Base-by-base conservation (phyloP, 108 stramenopile species). In the Skeletonema potamos region DNA sequence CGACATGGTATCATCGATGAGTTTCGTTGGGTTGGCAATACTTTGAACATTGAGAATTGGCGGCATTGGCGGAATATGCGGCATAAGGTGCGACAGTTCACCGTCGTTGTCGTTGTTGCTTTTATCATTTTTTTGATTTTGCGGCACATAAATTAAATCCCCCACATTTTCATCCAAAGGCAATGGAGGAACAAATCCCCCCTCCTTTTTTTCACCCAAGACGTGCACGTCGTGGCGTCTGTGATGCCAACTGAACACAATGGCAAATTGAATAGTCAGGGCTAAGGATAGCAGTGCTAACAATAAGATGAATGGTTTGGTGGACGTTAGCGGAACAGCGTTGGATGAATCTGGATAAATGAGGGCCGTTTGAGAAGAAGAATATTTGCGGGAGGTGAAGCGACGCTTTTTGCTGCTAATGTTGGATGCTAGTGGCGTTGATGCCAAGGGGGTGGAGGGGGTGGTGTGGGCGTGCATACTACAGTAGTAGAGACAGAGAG, bases 241-340 rank as follows among this genome's bases (percentile, higher is more conserved):
- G 54, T 79, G 78, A 48, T 79, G 78, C 78, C 78, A 79, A 6
- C 46, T 66, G 57, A 79, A 68, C 12, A 79, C 78, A 20, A 79
- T 79, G 0, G 62, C 18, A 66, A 79, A 79, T 63, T 79, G 78
- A 4, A 79, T 68, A 7, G 66, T n/a, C 17, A 79, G 34, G 1
- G 78, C 78, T 22, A 79, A 33, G 4, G 43, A 59, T 26, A 79
- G 39, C 1, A 79, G 37, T 3, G 58, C 65, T 11, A 73, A 4
- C 20, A 79, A 39, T 0, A 64, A 71, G 6, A 73, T 9, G 24
- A 79, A 79, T 22, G 78, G 65, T 27, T 59, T 67, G 51, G 62
- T 71, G 27, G 72, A 43, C 6, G 77, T 57, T 32, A 79, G 36
- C 6, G 73, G 58, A 3, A 41, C 13, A 15, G 2, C 10, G 36